Evolutionary conservation across 2,329 filamentous ascomycete species (phyloP).

Genomic region (Microdochium bolleyi): DNA sequence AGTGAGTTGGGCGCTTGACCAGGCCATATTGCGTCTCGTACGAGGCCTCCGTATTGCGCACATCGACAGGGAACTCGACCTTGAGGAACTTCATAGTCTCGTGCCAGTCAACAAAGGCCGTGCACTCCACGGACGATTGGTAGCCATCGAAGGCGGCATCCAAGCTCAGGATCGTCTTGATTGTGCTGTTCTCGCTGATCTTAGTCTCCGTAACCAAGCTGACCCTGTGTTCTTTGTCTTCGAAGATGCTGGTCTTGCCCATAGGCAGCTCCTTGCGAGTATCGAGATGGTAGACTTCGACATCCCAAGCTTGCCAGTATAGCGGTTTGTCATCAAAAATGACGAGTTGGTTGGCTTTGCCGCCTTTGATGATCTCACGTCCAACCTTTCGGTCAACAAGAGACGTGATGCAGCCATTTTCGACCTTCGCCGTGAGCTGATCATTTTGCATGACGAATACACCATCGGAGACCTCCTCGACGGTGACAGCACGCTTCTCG

Average conservation of each 20-base stretch:
- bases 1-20: constrained; percentile 84
- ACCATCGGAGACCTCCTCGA: constrained; percentile 44
- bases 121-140: constrained; percentile 67
- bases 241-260: constrained; percentile 61
- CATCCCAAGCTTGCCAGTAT: constrained; percentile 97
- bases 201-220: constrained; percentile 77
- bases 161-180: constrained; percentile 80
- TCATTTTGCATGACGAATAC: constrained; percentile 75
- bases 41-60: constrained; percentile 83
- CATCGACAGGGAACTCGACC: constrained; percentile 92
- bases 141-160: constrained; percentile 58
- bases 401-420: constrained; percentile 73
- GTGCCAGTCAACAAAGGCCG: constrained; percentile 89
- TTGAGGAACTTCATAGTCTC: constrained; percentile 98
- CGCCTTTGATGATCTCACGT: constrained; percentile 68
- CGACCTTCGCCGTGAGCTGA: constrained; percentile 64
- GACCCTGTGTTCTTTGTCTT: constrained; percentile 66
- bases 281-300: constrained; percentile 91
- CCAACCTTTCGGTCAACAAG: constrained; percentile 66
- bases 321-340: constrained; percentile 96
- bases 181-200: constrained; percentile 80
- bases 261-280: constrained; percentile 70
- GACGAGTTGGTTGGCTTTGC: constrained; percentile 84
- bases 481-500: constrained; percentile 37
- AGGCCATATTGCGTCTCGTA: constrained; percentile 96